phyloP scores from a whole-genome alignment of 1,139 yeast species.

The Saccharomyces pastorianus region DNA sequence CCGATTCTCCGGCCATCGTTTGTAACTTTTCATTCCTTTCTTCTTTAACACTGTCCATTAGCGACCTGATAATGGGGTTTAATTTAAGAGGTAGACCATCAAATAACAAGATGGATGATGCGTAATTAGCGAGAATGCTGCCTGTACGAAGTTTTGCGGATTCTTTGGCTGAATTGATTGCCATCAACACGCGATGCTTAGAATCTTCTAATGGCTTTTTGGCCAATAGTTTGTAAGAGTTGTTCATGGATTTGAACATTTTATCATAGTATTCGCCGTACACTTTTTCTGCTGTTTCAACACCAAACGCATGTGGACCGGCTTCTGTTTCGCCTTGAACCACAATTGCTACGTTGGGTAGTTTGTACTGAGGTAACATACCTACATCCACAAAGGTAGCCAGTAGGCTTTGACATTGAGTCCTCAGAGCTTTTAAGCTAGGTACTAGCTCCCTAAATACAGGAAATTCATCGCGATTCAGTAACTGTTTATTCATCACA shows the following conservation, averaged over 20 bases:
- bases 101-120: conserved; percentile 59
- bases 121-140: conserved; percentile 64
- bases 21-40: conserved; percentile 67
- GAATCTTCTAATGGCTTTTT: conserved; percentile 76
- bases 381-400: conserved; percentile 72
- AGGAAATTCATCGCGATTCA: conserved; percentile 41
- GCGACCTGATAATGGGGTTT: conserved; percentile 78
- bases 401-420: conserved; percentile 77
- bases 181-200: conserved; percentile 53
- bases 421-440: conserved; percentile 72
- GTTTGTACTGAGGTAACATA: conserved; percentile 61
- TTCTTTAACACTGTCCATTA: conserved; percentile 86
- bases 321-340: conserved; percentile 94
- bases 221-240: conserved; percentile 64
- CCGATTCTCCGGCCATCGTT: conserved; percentile 58
- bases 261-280: conserved; percentile 59
- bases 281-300: conserved; percentile 68
- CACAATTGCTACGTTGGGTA: conserved; percentile 79
- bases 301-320: conserved; percentile 85
- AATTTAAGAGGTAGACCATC: conserved; percentile 72
- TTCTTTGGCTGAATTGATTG: conserved; percentile 62
- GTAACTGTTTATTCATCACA: conserved; percentile 38
- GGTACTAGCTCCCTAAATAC: conserved; percentile 82
- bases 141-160: conserved; percentile 48
- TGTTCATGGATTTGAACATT: conserved; percentile 54